Evolutionary conservation across 2,329 filamentous ascomycete genomes (phyloP), one percentile per base, ranked within the genome.

Genomic region (Albophoma yamanashiensis): DNA sequence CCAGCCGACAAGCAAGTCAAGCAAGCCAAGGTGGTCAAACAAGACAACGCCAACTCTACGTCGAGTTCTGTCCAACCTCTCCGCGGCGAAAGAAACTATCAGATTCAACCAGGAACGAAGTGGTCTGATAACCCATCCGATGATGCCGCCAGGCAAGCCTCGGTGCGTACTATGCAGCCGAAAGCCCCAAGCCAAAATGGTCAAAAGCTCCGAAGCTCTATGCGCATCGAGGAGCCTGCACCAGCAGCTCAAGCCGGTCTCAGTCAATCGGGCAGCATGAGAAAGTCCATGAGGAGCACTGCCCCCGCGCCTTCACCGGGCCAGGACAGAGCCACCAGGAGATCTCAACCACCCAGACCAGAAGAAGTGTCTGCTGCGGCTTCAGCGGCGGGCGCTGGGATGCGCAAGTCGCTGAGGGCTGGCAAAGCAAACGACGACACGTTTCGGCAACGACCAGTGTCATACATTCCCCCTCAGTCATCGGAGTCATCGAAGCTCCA

Each of bases 181-280:
- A 56, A 52, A 17, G 9, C 53, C 15, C 27, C 56, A 17, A 55
- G 60, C 25, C 36, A 55, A 1, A 60, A 60, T 2, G 61, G 57
- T 8, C 59, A 61, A n/a, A 71, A 69, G 62, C 73, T 85, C 60
- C 78, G 76, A 45, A 78, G 76, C 61, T 81, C 81, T 2, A 74
- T 82, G 72, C 76, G 80, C 34, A 70, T 67, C 40, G 69, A 73
- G 27, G 68, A 69, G 40, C 57, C 67, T 9, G 39, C 57, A 40
- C 22, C 59, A 58, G 38, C 52, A 25, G 58, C 63, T 27, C 63
- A 64, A 14, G 58, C 61, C 7, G 56, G 53, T 34, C 45, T 59
- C 20, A 53, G 57, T 27, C 66, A 67, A 40, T 52, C 59, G n/a
- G 63, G 61, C 9, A 64, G 66, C 42, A 69, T 75, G 69, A 73